Percentiles rank a stretch among this genome's conserved stretches.
Conservation (phyloP, 2,329 filamentous ascomycete species). For the Diplodia intermedia region DNA sequence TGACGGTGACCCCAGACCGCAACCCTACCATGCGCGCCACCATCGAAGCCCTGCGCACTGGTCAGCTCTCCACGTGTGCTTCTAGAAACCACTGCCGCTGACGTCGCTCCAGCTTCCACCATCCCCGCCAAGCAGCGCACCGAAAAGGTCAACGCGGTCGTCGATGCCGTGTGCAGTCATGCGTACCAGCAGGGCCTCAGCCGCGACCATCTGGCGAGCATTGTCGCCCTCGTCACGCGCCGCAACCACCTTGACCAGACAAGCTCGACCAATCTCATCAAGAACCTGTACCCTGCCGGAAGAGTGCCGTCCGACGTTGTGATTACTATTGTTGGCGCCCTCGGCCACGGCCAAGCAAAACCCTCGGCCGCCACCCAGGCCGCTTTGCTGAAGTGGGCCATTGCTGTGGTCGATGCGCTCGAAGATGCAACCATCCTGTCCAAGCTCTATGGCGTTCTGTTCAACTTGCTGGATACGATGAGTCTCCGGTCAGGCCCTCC, state of each 20-base stretch:
- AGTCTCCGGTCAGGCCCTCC: constrained; percentile 65
- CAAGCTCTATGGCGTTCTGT: constrained; percentile 76
- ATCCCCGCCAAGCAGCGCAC: constrained; percentile 69
- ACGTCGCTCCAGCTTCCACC: constrained; percentile 45
- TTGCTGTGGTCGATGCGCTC: constrained; percentile 75
- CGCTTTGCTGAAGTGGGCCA: constrained; percentile 77
- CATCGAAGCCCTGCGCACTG: constrained; percentile 47
- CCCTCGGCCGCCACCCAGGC: constrained; percentile 74
- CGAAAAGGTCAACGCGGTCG: constrained; percentile 66
- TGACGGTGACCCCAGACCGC: constrained; percentile 25
- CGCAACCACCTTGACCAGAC: constrained; percentile 78
- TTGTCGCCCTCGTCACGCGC: constrained; percentile 71
- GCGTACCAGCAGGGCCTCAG: constrained; percentile 74
- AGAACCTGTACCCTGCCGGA: constrained; percentile 76
- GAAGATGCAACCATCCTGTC: constrained; percentile 69
- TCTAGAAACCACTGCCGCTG: constrained; percentile 35
- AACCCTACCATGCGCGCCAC: constrained; percentile 38
- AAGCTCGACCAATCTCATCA: constrained; percentile 71
- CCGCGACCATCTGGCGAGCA: constrained; percentile 63
- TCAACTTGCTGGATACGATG: constrained; percentile 82
- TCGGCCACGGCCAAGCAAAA: constrained; percentile 81
- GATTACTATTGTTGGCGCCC: constrained; percentile 70
- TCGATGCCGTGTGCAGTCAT: constrained; percentile 68
- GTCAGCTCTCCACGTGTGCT: constrained; percentile 38
- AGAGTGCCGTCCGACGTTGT: constrained; percentile 67